A percentile compares a stretch with the other conserved stretches of the same genome.
These are phyloP conservation scores for Suaeda aralocaspica DNA, from an alignment of 148 eudicot genomes.

Conservation along the genomic window DNA sequence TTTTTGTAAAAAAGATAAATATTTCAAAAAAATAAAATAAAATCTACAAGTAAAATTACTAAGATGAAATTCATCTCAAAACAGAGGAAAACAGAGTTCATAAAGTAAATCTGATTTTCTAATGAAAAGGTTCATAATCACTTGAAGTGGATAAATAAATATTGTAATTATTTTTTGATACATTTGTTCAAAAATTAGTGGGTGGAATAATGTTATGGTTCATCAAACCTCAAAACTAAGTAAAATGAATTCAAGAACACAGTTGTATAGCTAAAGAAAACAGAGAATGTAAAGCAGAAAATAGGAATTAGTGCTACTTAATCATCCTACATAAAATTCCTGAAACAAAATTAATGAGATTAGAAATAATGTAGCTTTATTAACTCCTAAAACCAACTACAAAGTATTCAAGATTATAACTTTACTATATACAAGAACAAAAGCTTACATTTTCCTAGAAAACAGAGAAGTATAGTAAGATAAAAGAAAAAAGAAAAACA, in stretches of 20 bases:
- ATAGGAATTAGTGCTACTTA: background rate
- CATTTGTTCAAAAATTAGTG: no score
- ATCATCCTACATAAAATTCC: no score
- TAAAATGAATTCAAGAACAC: background rate
- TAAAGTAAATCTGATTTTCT: background rate
- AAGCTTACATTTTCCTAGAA: background rate
- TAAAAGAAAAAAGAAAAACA: no score
- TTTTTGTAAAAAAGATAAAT: background rate
- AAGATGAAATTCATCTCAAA: slow-evolving; percentile 10
- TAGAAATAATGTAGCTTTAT: background rate
- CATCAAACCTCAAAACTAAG: background rate
- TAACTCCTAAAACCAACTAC: background rate
- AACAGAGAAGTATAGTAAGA: background rate
- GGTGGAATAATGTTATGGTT: background rate
- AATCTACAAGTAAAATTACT: slow-evolving; percentile 18
- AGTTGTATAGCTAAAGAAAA: background rate
- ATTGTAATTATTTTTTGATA: no score
- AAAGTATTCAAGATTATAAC: background rate
- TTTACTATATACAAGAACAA: background rate
- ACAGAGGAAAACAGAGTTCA: slow-evolving; percentile 27
- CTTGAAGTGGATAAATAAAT: no score
- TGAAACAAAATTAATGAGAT: background rate
- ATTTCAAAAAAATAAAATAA: background rate
- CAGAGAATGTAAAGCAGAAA: background rate
- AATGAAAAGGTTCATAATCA: no score